Conservation (phyloP, 2,329 filamentous ascomycete genomes). For the Alternaria rosae region DNA sequence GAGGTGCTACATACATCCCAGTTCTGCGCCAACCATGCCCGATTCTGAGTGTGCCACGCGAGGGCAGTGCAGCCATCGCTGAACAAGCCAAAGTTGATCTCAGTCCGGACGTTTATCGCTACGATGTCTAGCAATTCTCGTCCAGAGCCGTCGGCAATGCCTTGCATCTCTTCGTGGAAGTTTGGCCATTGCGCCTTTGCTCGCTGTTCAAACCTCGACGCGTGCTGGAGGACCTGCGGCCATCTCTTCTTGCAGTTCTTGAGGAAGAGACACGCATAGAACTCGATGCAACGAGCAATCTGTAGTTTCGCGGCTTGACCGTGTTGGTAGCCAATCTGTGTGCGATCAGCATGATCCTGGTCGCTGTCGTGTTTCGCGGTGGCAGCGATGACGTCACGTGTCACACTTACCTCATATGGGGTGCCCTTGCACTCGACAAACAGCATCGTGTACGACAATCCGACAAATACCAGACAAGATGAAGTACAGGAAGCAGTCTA, state of each 20-base stretch:
- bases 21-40: constrained; percentile 62
- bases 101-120: constrained; percentile 65
- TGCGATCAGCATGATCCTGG: neutral
- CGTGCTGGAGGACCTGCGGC: constrained; percentile 55
- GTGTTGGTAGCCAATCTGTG: constrained; percentile 59
- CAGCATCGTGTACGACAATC: constrained; percentile 41
- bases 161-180: constrained; percentile 57
- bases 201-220: constrained; percentile 57
- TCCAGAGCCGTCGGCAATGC: constrained; percentile 61
- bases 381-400: constrained; percentile 24
- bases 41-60: constrained; percentile 52
- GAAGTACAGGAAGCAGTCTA: neutral
- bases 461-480: neutral
- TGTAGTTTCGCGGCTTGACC: constrained; percentile 51
- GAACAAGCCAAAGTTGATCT: constrained; percentile 66
- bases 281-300: constrained; percentile 54
- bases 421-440: constrained; percentile 53
- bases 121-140: constrained; percentile 61
- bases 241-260: constrained; percentile 57
- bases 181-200: constrained; percentile 54
- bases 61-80: constrained; percentile 66
- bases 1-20: constrained; percentile 58
- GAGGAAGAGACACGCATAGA: constrained; percentile 59
- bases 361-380: neutral
- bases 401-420: constrained; percentile 50